Evolutionary conservation across 164 flowering plant genomes (phyloP).

Genomic region (Echeveria elegans): DNA sequence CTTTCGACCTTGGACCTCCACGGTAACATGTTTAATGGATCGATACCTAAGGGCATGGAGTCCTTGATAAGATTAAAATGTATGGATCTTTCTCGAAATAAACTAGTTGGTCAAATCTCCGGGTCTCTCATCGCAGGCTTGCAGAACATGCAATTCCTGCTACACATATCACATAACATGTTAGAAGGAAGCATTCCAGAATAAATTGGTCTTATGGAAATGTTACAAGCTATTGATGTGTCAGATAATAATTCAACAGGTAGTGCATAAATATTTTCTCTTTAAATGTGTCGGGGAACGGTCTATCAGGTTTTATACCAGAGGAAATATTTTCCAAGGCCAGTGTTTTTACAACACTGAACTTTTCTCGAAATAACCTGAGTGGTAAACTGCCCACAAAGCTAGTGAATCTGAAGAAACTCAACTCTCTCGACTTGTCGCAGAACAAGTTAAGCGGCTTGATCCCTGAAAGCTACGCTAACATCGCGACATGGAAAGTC

Average conservation of each 20-base stretch:
- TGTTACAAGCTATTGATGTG: slow-evolving; percentile 61
- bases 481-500: slow-evolving; percentile 32
- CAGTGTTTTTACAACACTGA: slow-evolving; percentile 31
- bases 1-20: slow-evolving; percentile 50
- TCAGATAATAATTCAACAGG: slow-evolving; percentile 67
- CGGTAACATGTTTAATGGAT: slow-evolving; percentile 52
- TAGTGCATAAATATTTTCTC: slow-evolving; percentile 42
- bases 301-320: slow-evolving; percentile 38
- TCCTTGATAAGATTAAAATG: slow-evolving; percentile 26
- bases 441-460: slow-evolving; percentile 41
- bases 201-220: slow-evolving; percentile 55
- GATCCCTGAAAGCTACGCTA: slow-evolving; percentile 44
- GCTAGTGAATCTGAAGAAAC: slow-evolving; percentile 31
- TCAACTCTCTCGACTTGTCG: slow-evolving; percentile 55
- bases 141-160: slow-evolving; percentile 36
- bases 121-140: slow-evolving; percentile 30
- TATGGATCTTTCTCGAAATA: slow-evolving; percentile 66
- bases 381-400: slow-evolving; percentile 38
- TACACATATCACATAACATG: slow-evolving; percentile 59
- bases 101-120: slow-evolving; percentile 50
- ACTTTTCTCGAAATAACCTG: slow-evolving; percentile 50
- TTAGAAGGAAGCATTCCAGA: slow-evolving; percentile 42
- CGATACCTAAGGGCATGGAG: slow-evolving; percentile 43
- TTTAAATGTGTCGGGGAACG: slow-evolving; percentile 60
- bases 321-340: slow-evolving; percentile 22